A percentile compares a stretch with the other conserved stretches of the same genome.
phyloP scores from a whole-genome alignment of 768 basidiomycete species.

The Trichaptum fuscoviolaceum region DNA sequence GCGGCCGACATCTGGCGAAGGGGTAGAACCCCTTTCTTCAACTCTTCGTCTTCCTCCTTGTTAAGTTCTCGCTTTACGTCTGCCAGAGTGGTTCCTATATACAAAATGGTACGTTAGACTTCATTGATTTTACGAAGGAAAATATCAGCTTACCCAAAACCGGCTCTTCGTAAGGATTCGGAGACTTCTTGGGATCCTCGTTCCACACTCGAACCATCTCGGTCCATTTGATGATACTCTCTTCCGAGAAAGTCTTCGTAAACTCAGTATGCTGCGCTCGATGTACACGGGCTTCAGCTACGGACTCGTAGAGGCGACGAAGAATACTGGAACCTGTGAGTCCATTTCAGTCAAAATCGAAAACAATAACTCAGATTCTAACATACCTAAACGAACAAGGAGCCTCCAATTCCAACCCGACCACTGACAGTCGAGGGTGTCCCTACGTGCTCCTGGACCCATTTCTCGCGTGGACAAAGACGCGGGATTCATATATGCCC shows the following conservation, averaged over 20 bases:
- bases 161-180: constrained; percentile 16
- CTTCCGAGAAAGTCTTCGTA: neutral
- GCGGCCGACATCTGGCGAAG: constrained; percentile 14
- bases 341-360: no score
- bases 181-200: constrained; percentile 6
- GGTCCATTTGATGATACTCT: neutral
- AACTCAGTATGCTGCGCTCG: neutral
- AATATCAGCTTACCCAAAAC: constrained; percentile 5
- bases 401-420: neutral
- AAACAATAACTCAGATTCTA: neutral
- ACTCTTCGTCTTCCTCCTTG: constrained; percentile 9
- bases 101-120: no score
- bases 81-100: constrained; percentile 10
- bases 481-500: constrained; percentile 23
- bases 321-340: neutral
- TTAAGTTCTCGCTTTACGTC: constrained; percentile 13
- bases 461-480: constrained; percentile 30
- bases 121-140: neutral
- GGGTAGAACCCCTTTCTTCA: neutral
- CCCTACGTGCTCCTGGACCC: constrained; percentile 24
- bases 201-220: neutral
- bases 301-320: neutral
- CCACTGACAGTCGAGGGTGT: constrained; percentile 19
- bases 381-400: neutral
- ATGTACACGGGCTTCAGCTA: neutral